Percentiles rank a stretch among this genome's conserved stretches.
These are phyloP conservation scores for Urostyla sp. DNA, from an alignment of 73 alveolate species.

Conservation along the genomic window DNA sequence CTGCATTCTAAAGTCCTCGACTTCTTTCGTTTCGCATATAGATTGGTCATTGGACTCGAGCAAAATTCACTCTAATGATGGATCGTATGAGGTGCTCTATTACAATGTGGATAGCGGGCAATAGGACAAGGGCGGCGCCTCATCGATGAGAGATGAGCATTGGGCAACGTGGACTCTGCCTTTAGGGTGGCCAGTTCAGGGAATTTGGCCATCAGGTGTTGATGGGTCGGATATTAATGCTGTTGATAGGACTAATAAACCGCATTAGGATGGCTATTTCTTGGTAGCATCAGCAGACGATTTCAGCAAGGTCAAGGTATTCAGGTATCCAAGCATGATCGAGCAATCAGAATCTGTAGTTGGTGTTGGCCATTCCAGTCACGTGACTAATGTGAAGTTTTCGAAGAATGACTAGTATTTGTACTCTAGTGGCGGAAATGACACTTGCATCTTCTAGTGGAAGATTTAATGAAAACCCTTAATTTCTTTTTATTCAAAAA, in stretches of 20 bases:
- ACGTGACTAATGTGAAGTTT: conserved; percentile 92
- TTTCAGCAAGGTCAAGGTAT: conserved; percentile 81
- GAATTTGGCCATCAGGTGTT: conserved; percentile 91
- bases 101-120: conserved; percentile 84
- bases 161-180: conserved; percentile 96
- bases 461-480: too few relatives aligned
- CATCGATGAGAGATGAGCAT: conserved; percentile 84
- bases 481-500: background rate
- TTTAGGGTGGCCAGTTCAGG: conserved; percentile 97
- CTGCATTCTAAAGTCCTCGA: conserved; percentile 76
- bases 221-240: conserved; percentile 95
- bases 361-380: conserved; percentile 89
- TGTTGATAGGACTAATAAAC: conserved; percentile 85
- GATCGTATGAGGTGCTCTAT: conserved; percentile 90
- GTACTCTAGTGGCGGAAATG: conserved; percentile 97
- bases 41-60: conserved; percentile 93
- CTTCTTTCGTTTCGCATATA: conserved; percentile 86
- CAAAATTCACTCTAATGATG: conserved; percentile 84
- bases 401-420: conserved; percentile 82
- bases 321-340: conserved; percentile 87
- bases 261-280: conserved; percentile 75
- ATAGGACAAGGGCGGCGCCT: conserved; percentile 87
- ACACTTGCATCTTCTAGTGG: conserved; percentile 94
- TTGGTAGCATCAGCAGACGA: conserved; percentile 92
- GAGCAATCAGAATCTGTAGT: conserved; percentile 78